A percentile compares a stretch with the other conserved stretches of the same genome.
phyloP scores from a whole-genome alignment of 2,329 filamentous ascomycete genomes.

The Pseudogymnoascus sp. region DNA sequence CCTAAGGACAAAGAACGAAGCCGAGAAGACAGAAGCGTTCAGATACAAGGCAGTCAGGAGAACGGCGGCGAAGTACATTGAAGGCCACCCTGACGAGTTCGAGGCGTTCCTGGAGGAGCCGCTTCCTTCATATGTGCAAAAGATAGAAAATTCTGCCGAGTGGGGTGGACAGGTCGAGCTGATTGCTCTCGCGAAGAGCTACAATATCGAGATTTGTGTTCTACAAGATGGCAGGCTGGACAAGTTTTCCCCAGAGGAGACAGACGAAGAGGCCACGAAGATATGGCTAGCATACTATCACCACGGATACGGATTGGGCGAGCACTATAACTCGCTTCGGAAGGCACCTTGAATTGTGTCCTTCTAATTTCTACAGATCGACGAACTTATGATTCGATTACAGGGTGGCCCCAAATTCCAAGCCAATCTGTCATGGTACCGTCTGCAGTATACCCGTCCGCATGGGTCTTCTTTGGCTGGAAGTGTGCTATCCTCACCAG shows the following conservation, averaged over 20 bases:
- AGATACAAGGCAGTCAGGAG: conserved; percentile 61
- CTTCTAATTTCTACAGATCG: not conserved
- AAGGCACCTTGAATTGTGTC: conserved; percentile 26
- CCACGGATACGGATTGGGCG: conserved; percentile 86
- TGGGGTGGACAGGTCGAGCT: conserved; percentile 95
- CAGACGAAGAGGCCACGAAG: conserved; percentile 39
- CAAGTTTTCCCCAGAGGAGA: conserved; percentile 52
- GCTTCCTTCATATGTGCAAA: conserved; percentile 61
- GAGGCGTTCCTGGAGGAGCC: conserved; percentile 79
- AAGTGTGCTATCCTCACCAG: conserved; percentile 40
- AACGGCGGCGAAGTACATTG: conserved; percentile 71
- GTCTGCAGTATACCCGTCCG: conserved; percentile 36
- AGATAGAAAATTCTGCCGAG: conserved; percentile 80
- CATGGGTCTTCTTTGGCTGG: conserved; percentile 43
- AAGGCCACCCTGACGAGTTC: conserved; percentile 68
- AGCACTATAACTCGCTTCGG: conserved; percentile 90
- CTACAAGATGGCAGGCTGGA: conserved; percentile 78
- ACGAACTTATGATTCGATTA: conserved; percentile 4
- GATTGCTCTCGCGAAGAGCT: conserved; percentile 71
- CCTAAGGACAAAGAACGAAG: conserved; percentile 28
- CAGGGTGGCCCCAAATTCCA: conserved; percentile 41
- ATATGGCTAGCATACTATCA: conserved; percentile 92
- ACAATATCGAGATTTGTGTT: conserved; percentile 72
- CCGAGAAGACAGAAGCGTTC: conserved; percentile 30
- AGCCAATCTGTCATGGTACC: conserved; percentile 44